Evolutionary conservation across 345 rosid species (phyloP).

Genomic region (Populus euphratica): DNA sequence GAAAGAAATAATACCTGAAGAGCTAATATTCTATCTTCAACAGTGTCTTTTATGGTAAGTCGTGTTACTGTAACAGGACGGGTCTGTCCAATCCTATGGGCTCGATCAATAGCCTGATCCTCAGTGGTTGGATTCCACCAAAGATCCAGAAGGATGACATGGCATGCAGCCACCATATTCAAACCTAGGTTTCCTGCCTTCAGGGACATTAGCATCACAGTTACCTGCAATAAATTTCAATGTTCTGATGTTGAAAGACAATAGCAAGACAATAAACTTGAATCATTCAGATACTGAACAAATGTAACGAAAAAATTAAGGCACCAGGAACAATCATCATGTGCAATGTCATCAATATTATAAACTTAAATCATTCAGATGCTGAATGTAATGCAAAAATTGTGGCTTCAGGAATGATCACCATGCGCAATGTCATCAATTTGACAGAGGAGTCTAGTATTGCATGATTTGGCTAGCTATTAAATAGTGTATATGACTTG

Average conservation of each 20-base stretch:
- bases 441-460: not conserved
- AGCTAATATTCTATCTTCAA: constrained; percentile 79
- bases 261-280: not conserved
- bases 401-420: not conserved
- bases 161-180: constrained; percentile 96
- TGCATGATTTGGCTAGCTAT: not conserved
- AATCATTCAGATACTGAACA: not conserved
- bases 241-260: constrained; percentile 4
- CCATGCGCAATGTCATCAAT: constrained; percentile 5
- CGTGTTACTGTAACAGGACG: constrained; percentile 91
- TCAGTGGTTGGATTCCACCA: constrained; percentile 99
- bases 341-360: not conserved
- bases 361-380: not conserved
- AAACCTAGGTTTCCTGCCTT: constrained; percentile 97
- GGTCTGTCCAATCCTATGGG: constrained; percentile 98
- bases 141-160: constrained; percentile 88
- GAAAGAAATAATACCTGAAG: constrained; percentile 36
- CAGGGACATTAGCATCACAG: constrained; percentile 88
- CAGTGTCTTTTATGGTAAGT: constrained; percentile 71
- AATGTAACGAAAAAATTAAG: not conserved
- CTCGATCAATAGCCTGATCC: constrained; percentile 95
- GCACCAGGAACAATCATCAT: not conserved
- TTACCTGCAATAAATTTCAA: constrained; percentile 46
- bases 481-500: not conserved
- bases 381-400: not conserved